phyloP scores from a whole-genome alignment of 441 rosid species.

The Jatropha multifida region DNA sequence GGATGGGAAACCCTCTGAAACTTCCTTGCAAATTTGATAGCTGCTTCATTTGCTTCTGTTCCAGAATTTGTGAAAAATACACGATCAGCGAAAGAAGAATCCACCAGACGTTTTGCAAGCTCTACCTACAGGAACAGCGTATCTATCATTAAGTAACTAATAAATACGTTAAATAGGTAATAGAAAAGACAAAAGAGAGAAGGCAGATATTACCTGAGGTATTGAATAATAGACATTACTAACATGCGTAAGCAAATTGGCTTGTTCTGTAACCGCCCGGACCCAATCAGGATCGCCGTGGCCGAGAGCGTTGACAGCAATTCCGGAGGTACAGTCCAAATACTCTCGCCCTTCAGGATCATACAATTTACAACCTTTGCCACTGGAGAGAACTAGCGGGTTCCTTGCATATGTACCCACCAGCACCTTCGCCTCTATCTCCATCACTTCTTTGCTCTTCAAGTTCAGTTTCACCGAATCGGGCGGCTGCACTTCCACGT shows the following conservation, averaged over 20 bases:
- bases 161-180: background rate
- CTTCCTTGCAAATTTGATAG: slow-evolving; percentile 88
- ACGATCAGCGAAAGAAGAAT: slow-evolving; percentile 71
- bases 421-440: slow-evolving; percentile 32
- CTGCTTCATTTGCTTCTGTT: slow-evolving; percentile 96
- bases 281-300: slow-evolving; percentile 53
- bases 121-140: slow-evolving; percentile 50
- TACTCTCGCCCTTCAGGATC: slow-evolving; percentile 79
- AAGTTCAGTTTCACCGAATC: slow-evolving; percentile 12
- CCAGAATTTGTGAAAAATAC: slow-evolving; percentile 90
- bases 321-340: slow-evolving; percentile 74
- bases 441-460: slow-evolving; percentile 33
- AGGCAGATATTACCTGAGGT: slow-evolving; percentile 37
- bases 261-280: slow-evolving; percentile 43
- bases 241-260: slow-evolving; percentile 41
- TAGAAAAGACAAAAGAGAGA: background rate
- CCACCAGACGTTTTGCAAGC: slow-evolving; percentile 77
- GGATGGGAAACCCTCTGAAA: slow-evolving; percentile 67
- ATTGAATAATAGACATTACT: slow-evolving; percentile 42
- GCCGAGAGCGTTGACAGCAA: slow-evolving; percentile 80
- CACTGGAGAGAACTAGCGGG: slow-evolving; percentile 66
- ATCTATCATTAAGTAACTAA: background rate
- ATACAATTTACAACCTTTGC: slow-evolving; percentile 69
- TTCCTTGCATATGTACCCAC: slow-evolving; percentile 84
- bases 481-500: slow-evolving; percentile 18